These are phyloP conservation scores for Phlyctochytrium planicorne DNA, from an alignment of 192 early-diverging fungal species.

Conservation along the genomic window DNA sequence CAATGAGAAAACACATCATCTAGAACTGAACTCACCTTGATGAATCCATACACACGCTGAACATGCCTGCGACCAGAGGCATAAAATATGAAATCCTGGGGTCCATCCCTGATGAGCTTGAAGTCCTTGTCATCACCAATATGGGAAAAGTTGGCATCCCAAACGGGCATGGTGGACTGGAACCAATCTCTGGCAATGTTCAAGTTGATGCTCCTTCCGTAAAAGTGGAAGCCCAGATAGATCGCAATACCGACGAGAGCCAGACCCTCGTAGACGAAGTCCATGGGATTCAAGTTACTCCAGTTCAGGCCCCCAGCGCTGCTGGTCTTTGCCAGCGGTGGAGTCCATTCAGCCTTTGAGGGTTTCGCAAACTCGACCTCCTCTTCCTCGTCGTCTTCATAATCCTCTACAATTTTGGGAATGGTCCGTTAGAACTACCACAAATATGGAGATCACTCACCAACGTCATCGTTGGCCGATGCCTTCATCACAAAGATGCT, in stretches of 20 bases:
- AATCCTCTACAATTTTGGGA: not conserved
- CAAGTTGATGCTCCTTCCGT: slow-evolving; percentile 32
- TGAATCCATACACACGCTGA: slow-evolving; percentile 66
- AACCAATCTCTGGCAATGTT: slow-evolving; percentile 26
- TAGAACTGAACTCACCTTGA: slow-evolving; percentile 35
- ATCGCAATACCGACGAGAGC: slow-evolving; percentile 3
- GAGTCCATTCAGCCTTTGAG: not conserved
- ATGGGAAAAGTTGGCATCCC: slow-evolving; percentile 66
- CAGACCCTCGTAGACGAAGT: slow-evolving; percentile 10
- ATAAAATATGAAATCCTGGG: slow-evolving; percentile 73
- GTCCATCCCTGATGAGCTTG: slow-evolving; percentile 66
- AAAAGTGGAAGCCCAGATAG: slow-evolving; percentile 19
- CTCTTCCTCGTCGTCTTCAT: not conserved
- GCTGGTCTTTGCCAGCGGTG: not conserved
- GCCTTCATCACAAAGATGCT: too few relatives aligned
- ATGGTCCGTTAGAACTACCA: too few relatives aligned
- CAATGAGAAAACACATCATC: not conserved
- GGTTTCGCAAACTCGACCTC: not conserved
- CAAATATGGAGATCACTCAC: too few relatives aligned
- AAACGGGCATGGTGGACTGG: slow-evolving; percentile 24
- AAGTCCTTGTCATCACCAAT: slow-evolving; percentile 62
- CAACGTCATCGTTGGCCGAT: too few relatives aligned
- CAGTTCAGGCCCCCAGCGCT: not conserved
- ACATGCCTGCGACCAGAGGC: slow-evolving; percentile 70
- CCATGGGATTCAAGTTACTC: not conserved